A percentile compares a stretch with the other conserved stretches of the same genome.
phyloP scores from a whole-genome alignment of 108 stramenopile species.

The Epithemia pelagica region DNA sequence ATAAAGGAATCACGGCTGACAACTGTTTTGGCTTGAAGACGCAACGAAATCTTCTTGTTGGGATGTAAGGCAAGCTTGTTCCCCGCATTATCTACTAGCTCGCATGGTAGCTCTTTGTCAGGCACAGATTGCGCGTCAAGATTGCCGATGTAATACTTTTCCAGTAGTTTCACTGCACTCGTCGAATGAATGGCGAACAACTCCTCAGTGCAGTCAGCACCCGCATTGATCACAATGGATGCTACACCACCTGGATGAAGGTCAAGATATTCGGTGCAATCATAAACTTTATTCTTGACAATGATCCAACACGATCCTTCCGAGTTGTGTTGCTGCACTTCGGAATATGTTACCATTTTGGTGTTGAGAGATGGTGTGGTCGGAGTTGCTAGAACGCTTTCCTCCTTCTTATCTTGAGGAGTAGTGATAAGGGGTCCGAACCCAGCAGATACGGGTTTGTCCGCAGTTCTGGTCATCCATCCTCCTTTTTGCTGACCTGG shows the following conservation, averaged over 20 bases:
- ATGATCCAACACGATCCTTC: conserved; percentile 94
- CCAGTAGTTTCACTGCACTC: conserved; percentile 90
- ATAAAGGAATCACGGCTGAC: conserved; percentile 90
- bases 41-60: conserved; percentile 76
- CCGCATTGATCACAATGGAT: conserved; percentile 92
- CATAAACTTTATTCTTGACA: conserved; percentile 87
- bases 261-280: conserved; percentile 90
- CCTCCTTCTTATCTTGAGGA: conserved; percentile 35
- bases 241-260: conserved; percentile 92
- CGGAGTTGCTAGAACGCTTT: conserved; percentile 30
- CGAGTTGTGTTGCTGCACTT: conserved; percentile 84
- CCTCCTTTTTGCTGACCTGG: conserved; percentile 89
- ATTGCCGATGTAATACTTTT: conserved; percentile 91
- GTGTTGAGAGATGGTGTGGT: conserved; percentile 15
- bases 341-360: conserved; percentile 74
- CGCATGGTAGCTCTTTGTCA: conserved; percentile 21
- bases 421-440: conserved; percentile 63
- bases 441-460: conserved; percentile 73
- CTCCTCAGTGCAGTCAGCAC: conserved; percentile 92
- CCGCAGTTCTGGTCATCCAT: conserved; percentile 88
- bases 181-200: conserved; percentile 94
- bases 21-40: conserved; percentile 80
- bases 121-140: conserved; percentile 37
- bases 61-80: conserved; percentile 78
- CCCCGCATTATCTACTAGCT: conserved; percentile 46